A percentile compares a stretch with the other conserved stretches of the same genome.
phyloP scores from a whole-genome alignment of 371 early-diverging fungal genomes.

The Saksenaea vasiformis region DNA sequence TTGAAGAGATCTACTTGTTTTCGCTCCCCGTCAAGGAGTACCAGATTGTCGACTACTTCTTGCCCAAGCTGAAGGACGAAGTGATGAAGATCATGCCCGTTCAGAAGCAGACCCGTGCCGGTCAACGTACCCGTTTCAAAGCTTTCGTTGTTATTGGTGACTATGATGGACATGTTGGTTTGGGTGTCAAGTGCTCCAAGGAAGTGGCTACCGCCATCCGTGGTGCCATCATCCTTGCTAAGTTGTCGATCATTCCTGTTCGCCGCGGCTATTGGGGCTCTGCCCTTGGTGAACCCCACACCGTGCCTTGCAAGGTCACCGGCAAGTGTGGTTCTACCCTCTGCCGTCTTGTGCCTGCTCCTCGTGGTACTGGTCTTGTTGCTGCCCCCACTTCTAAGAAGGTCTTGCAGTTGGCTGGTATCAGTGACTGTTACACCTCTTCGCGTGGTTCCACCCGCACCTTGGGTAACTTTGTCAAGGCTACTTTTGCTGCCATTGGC shows the following conservation, averaged over 20 bases:
- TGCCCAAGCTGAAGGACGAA: conserved; percentile 98
- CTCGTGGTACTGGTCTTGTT: conserved; percentile 99
- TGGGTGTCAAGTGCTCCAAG: conserved; percentile 99
- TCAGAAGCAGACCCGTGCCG: conserved; percentile 99
- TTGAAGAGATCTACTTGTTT: conserved; percentile 97
- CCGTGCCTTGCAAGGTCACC: conserved; percentile 98
- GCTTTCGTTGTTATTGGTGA: conserved; percentile 99
- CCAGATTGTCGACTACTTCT: conserved; percentile 98
- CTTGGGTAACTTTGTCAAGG: conserved; percentile 99
- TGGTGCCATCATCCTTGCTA: conserved; percentile 99
- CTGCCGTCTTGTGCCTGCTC: conserved; percentile 96
- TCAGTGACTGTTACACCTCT: conserved; percentile 98
- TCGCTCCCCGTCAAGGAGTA: conserved; percentile 99
- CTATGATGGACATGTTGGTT: conserved; percentile 97
- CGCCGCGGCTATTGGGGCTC: conserved; percentile 99
- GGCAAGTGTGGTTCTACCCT: conserved; percentile 99
- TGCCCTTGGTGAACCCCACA: conserved; percentile 97
- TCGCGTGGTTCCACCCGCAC: conserved; percentile 92
- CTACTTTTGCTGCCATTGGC: conserved; percentile 97
- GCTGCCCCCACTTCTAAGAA: conserved; percentile 98
- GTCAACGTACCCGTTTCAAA: conserved; percentile 99
- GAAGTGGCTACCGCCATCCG: conserved; percentile 99
- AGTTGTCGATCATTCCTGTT: conserved; percentile 97
- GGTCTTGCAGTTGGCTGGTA: conserved; percentile 98
- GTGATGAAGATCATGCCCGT: conserved; percentile 99